Base-by-base conservation (phyloP, 345 rosid species). In the Pseudoturritis turrita region DNA sequence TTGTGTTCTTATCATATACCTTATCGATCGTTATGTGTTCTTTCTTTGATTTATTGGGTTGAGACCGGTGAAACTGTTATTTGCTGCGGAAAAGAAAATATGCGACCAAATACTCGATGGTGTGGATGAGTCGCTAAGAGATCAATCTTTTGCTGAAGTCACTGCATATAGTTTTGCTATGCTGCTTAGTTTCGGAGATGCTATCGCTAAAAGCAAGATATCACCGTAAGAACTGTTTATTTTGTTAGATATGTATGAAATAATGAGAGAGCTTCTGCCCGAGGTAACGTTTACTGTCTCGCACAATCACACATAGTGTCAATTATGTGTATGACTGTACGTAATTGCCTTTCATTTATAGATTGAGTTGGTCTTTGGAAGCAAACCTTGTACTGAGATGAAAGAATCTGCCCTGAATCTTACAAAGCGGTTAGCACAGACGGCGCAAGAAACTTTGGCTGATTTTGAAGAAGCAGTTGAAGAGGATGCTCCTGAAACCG, bases 381-480 rank as follows among this genome's bases (percentile, higher is more conserved):
- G 80, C 49, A 79, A 86, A 79, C 81, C 86, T 58, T 89, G 94
- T 68, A 43, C 44, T 3, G 99, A 89, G 79, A 89, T 95, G 94
- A 81, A 87, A 78, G 96, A 95, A 11, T 67, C 90, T 65, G 88
- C 96, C 7, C 13, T 49, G 45, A 85, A 80, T 68, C 84, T 95
- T 76, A 83, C 97, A 2, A 95, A 85, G 77, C 84, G 89, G 31
- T 82, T 95, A 73, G 96, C 97, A 67, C 90, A 87, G 77, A 90
- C 96, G 18, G 91, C 94, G 6, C 91, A 86, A 77, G 99, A 95
- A 77, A 95, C 99, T 7, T 95, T 95, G 65, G 88, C 74, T 51
- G 97, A 91, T 87, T 95, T 95, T 71, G 96, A 89, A 85, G 98
- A 91, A 80, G 98, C 96, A 0, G 99, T 95, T 18, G 97, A 88